A percentile compares a stretch with the other conserved stretches of the same genome.
Conservation (phyloP, 331 rosid genomes). For the Dryas integrifolia region DNA sequence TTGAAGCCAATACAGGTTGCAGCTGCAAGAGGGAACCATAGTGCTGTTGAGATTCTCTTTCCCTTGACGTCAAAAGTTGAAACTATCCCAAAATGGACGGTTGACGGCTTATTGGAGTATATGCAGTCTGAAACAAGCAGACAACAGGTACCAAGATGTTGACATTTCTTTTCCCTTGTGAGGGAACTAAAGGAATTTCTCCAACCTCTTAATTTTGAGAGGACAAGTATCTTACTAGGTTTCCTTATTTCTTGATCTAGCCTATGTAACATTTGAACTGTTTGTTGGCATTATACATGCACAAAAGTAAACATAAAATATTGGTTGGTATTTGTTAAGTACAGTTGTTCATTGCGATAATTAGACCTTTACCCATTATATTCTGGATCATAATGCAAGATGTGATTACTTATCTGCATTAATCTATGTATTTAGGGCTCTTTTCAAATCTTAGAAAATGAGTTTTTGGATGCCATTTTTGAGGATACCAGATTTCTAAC, state of each 20-base stretch:
- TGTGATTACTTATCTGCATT: too few species aligned
- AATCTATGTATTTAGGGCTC: too few species aligned
- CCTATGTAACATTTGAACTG: not conserved
- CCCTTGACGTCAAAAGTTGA: slow-evolving; percentile 71
- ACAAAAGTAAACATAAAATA: not conserved
- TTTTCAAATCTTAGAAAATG: too few species aligned
- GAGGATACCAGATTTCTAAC: slow-evolving; percentile 18
- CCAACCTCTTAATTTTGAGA: not conserved
- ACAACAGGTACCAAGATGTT: slow-evolving; percentile 53
- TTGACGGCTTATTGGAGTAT: slow-evolving; percentile 63
- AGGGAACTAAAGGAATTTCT: slow-evolving; percentile 13
- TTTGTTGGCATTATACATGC: not conserved
- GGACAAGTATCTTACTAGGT: not conserved
- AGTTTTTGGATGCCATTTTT: slow-evolving; percentile 2
- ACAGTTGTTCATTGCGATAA: not conserved
- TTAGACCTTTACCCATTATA: too few species aligned
- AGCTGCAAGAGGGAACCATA: slow-evolving; percentile 68
- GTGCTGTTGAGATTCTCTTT: slow-evolving; percentile 63
- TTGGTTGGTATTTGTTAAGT: not conserved
- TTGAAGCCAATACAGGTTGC: slow-evolving; percentile 75
- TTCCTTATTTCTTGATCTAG: not conserved
- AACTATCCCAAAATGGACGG: slow-evolving; percentile 63
- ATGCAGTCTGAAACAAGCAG: slow-evolving; percentile 62
- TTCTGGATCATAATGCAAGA: too few species aligned
- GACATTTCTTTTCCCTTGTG: slow-evolving; percentile 3